Evolutionary conservation across 768 basidiomycete genomes (phyloP), one percentile per base, ranked within the genome.

Genomic region (Bullera alba): DNA sequence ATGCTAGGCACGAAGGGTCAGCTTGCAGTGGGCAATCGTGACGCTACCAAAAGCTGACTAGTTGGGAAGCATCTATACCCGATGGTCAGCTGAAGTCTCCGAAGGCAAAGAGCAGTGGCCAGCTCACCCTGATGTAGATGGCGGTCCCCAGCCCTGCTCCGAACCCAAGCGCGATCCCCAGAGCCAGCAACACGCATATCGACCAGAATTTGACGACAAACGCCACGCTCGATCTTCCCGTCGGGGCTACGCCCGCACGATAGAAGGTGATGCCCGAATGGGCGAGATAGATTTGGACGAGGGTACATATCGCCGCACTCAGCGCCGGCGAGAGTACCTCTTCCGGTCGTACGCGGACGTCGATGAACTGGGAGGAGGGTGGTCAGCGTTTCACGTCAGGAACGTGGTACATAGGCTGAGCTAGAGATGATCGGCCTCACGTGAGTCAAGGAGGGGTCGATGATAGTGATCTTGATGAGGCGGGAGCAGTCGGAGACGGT

Each of bases 401-500:
- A 38, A 14, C 8, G 32, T 4, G 8, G 16, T 28, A n/a, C 26
- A 47, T 5, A 12, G 17, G 41, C 29, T 30, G 30, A 34, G 32
- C 32, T 34, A n/a, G n/a, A 10, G 10, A 10, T 34, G 32, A 34
- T 14, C 17, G 19, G 26, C 53, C 53, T 29, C 17, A 63, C 61
- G 34, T 59, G 59, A 28, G 42, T 7, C 6, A 56, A 12, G 32
- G 57, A 50, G 6, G 58, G 25, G 43, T 59, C 47, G 10, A 34
- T 26, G 2, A 59, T 54, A 10, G 34, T 28, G 7, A 59, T 42
- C 46, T 63, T 63, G 28, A 63, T 28, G 15, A 63, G 27, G 14
- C 61, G 30, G 10, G 61, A 63, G 19, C 49, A 56, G 45, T 63
- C 61, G 17, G 44, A 47, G 2, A 35, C 42, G 12, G 46, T 56